phyloP scores from a whole-genome alignment of 148 eudicot genomes.

The Rhododendron henanense region DNA sequence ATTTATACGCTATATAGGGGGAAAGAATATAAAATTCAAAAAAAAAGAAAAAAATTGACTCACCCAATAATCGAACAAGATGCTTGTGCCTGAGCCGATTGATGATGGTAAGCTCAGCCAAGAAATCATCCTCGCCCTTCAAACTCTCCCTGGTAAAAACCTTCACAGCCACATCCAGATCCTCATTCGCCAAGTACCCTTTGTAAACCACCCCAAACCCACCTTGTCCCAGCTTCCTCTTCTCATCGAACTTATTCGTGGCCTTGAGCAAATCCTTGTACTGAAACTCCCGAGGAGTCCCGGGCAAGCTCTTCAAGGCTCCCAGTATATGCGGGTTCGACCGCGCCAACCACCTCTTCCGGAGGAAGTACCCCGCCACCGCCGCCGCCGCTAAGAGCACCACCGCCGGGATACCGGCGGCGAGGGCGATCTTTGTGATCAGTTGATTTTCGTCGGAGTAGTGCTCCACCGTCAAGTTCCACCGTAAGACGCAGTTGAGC shows the following conservation, averaged over 20 bases:
- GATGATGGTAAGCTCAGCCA: conserved; percentile 88
- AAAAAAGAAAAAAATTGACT: background rate
- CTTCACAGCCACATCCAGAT: conserved; percentile 70
- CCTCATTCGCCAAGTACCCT: conserved; percentile 46
- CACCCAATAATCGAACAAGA: conserved; percentile 84
- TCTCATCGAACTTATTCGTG: conserved; percentile 63
- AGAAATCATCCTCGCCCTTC: conserved; percentile 79
- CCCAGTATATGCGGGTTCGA: conserved; percentile 48
- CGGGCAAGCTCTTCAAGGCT: conserved; percentile 66
- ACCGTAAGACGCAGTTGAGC: conserved; percentile 69
- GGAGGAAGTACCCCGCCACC: conserved; percentile 12
- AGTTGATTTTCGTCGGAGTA: conserved; percentile 5
- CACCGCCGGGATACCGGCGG: conserved; percentile 17
- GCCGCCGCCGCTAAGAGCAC: conserved; percentile 22
- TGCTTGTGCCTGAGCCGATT: conserved; percentile 85
- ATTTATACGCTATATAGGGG: too few species aligned
- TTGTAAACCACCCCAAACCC: conserved; percentile 77
- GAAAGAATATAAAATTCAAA: too few species aligned
- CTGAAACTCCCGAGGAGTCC: conserved; percentile 66
- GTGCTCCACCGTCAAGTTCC: conserved; percentile 69
- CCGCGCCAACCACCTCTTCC: conserved; percentile 11
- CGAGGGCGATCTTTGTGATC: conserved; percentile 10
- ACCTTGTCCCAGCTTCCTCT: conserved; percentile 70
- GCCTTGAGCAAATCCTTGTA: conserved; percentile 71
- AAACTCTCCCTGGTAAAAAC: conserved; percentile 68